Conservation (phyloP, 2,329 filamentous ascomycete species). For the Pseudocercospora eumusae region DNA sequence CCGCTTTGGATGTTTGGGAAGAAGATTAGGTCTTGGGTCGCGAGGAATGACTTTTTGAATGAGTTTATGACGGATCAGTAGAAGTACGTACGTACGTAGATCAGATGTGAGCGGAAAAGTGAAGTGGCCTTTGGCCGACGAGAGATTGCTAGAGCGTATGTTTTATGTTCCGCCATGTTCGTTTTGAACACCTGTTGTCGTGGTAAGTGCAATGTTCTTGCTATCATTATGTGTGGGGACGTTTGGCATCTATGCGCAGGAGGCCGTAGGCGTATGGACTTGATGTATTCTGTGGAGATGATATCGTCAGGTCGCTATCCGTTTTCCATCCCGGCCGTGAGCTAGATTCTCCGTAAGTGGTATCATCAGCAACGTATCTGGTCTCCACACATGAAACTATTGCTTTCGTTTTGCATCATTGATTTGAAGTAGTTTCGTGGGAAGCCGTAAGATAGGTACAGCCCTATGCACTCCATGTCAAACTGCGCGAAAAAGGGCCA, state of each 20-base stretch:
- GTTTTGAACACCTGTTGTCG: too few relatives aligned
- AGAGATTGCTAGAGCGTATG: too few relatives aligned
- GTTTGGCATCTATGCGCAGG: too few relatives aligned
- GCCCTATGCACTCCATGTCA: conserved; percentile 20
- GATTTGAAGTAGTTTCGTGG: conserved; percentile 22
- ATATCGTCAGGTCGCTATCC: too few relatives aligned
- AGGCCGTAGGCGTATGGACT: too few relatives aligned
- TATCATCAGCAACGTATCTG: background rate
- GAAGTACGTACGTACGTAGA: background rate
- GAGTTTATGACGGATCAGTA: conserved; percentile 35
- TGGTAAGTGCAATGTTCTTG: too few relatives aligned
- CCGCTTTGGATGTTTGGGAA: conserved; percentile 56
- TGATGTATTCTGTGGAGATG: too few relatives aligned
- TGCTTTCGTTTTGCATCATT: conserved; percentile 9
- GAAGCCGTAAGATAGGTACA: conserved; percentile 21
- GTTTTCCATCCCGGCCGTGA: too few relatives aligned
- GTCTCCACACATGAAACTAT: background rate
- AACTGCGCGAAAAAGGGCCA: conserved; percentile 19
- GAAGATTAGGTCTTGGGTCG: conserved; percentile 47
- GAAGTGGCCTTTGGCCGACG: too few relatives aligned
- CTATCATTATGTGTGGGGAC: too few relatives aligned
- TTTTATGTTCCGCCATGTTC: too few relatives aligned
- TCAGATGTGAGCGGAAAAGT: background rate
- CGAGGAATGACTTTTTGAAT: conserved; percentile 43
- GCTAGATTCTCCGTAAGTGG: too few relatives aligned